Evolutionary conservation across 768 basidiomycete genomes (phyloP).

Genomic region (Leccinum barrowsii): DNA sequence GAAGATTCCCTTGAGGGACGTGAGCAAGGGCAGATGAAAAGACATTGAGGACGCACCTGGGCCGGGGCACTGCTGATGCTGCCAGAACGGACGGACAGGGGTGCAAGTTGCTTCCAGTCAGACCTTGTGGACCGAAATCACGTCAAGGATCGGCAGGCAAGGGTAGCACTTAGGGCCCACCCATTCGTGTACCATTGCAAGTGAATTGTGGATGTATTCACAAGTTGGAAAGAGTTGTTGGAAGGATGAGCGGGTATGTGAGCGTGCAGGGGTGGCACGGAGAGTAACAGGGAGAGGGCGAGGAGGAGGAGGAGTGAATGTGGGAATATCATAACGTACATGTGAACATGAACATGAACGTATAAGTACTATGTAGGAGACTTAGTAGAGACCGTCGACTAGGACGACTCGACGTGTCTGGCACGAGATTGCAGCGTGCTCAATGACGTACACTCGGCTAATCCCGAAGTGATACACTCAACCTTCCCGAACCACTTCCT

Average conservation of each 20-base stretch:
- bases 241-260: slow-evolving; percentile 76
- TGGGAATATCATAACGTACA: not conserved
- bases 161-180: slow-evolving; percentile 22
- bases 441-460: slow-evolving; percentile 8
- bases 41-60: slow-evolving; percentile 41
- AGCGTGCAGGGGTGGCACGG: slow-evolving; percentile 24
- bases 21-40: slow-evolving; percentile 1
- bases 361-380: not conserved
- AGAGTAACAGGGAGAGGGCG: slow-evolving; percentile 2
- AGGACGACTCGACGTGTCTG: not conserved
- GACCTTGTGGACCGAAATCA: slow-evolving; percentile 34
- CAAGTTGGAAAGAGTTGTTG: slow-evolving; percentile 51
- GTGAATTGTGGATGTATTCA: slow-evolving; percentile 44
- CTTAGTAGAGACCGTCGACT: slow-evolving; percentile 1
- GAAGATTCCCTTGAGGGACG: slow-evolving; percentile 58
- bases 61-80: slow-evolving; percentile 42
- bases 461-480: slow-evolving; percentile 9
- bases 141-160: slow-evolving; percentile 11
- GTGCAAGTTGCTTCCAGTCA: slow-evolving; percentile 53
- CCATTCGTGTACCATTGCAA: slow-evolving; percentile 60
- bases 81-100: slow-evolving; percentile 51
- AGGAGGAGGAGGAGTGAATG: not conserved
- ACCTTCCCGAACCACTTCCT: slow-evolving; percentile 56
- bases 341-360: slow-evolving; percentile 1
- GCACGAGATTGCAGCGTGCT: slow-evolving; percentile 2